Base-by-base conservation (phyloP, 768 basidiomycete genomes). In the Suillus fuscotomentosus region DNA sequence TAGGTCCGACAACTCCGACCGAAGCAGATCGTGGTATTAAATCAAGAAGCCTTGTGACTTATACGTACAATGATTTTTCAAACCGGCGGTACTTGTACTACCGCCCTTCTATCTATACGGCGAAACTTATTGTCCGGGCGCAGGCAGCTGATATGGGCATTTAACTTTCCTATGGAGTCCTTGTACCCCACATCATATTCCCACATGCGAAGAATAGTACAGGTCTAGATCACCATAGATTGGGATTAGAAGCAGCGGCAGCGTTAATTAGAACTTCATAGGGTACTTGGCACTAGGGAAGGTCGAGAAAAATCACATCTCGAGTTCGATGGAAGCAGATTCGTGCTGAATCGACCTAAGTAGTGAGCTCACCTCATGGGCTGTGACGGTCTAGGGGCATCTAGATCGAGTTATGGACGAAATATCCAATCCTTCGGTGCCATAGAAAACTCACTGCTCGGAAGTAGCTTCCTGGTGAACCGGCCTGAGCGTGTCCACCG, bases 1-100 rank as follows among this genome's bases (percentile, higher is more conserved):
- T 27, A 51, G 48, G 48, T 50, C 48, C 48, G 48, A 50, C 50
- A 50, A 51, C 50, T 51, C 50, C 50, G 50, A 51, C 43, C 43
- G 43, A n/a, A 45, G 43, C 43, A 45, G 1, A n/a, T 41, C 45
- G n/a, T 20, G n/a, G 7, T 7, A 51, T 51, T 15, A 51, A 51
- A 51, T 51, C 50, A 51, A 27, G 48, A 50, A 50, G 50, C 8
- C 24, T 27, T 51, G 31, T 31, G 0, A 31, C 50, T 27, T 14
- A 51, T 51, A 51, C 50, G 50, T 51, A 51, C 50, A 15, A 15
- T 15, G 3, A 24, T 15, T 15, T 50, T 50, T 24, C 48, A 51
- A 27, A 27, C 50, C 50, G 50, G 50, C 24, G 24, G 50, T 9
- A 31, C 50, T 51, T 51, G 24, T 14, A 50, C 14, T 14, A 24